These are phyloP conservation scores for Trichophyton schoenleinii DNA, from an alignment of 2,329 filamentous ascomycete genomes.

Conservation along the genomic window DNA sequence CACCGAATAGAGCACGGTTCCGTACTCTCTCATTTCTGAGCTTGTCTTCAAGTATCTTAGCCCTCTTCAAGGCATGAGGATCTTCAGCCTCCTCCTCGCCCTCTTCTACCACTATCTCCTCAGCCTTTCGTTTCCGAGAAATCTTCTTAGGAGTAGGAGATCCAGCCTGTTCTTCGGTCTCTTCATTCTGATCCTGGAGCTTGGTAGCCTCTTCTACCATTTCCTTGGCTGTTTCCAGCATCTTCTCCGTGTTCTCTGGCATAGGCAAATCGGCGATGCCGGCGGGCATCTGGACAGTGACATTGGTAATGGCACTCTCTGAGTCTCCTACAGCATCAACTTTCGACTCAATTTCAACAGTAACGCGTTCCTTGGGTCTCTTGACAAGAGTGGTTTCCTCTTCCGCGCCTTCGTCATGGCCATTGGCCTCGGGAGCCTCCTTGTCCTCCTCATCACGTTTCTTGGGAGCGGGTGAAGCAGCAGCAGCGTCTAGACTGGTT, in stretches of 20 bases:
- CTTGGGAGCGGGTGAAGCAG: slow-evolving; percentile 19
- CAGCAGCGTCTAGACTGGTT: slow-evolving; percentile 35
- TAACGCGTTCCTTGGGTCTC: slow-evolving; percentile 38
- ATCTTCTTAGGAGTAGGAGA: slow-evolving; percentile 14
- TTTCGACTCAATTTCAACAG: slow-evolving; percentile 57
- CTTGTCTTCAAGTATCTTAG: slow-evolving; percentile 56
- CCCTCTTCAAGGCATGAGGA: slow-evolving; percentile 52
- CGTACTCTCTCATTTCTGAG: slow-evolving; percentile 75
- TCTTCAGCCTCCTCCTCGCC: slow-evolving; percentile 28
- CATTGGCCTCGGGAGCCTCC: slow-evolving; percentile 17
- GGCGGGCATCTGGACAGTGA: slow-evolving; percentile 64
- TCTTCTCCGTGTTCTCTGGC: slow-evolving; percentile 64
- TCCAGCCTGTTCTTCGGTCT: slow-evolving; percentile 19
- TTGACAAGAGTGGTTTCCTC: slow-evolving; percentile 7
- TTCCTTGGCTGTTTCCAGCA: slow-evolving; percentile 74
- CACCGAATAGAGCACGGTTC: slow-evolving; percentile 70
- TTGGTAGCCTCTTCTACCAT: slow-evolving; percentile 67
- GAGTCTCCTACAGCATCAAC: slow-evolving; percentile 41
- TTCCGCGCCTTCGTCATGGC: slow-evolving; percentile 22
- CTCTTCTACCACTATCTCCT: slow-evolving; percentile 47
- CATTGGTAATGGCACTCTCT: slow-evolving; percentile 58
- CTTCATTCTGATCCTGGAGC: slow-evolving; percentile 27
- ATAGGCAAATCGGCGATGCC: slow-evolving; percentile 54
- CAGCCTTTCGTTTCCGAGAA: slow-evolving; percentile 58
- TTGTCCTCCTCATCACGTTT: slow-evolving; percentile 17